A percentile compares a stretch with the other conserved stretches of the same genome.
phyloP scores from a whole-genome alignment of 73 alveolate genomes.

The Tetrahymena borealis region DNA sequence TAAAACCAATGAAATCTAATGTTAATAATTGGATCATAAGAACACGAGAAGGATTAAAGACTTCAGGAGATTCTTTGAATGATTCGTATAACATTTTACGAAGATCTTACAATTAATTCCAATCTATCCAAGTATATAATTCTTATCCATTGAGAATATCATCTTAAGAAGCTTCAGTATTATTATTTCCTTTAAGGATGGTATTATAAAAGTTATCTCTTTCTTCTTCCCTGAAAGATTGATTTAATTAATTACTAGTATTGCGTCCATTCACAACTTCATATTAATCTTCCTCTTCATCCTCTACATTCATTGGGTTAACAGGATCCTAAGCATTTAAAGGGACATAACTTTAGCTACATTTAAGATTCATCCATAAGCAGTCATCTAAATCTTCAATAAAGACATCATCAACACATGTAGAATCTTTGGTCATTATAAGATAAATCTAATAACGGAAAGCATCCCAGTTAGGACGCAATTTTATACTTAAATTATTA shows the following conservation, averaged over 20 bases:
- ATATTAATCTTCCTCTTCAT: neutral
- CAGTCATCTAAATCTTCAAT: neutral
- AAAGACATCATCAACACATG: neutral
- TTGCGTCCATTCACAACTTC: neutral
- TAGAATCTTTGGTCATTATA: neutral
- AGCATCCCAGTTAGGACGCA: neutral
- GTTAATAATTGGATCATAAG: neutral
- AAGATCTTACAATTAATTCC: neutral
- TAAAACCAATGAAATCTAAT: neutral
- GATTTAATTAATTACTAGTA: neutral
- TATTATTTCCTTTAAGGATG: neutral
- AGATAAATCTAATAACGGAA: neutral
- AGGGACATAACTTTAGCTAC: neutral
- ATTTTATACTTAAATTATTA: neutral
- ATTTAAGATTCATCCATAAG: neutral
- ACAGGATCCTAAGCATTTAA: neutral
- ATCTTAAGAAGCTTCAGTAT: neutral
- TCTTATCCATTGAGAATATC: neutral
- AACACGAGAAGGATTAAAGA: slow-evolving; percentile 3
- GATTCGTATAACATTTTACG: neutral
- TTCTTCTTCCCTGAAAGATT: neutral
- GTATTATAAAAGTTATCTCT: neutral
- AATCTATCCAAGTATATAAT: neutral
- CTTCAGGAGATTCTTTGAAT: neutral
- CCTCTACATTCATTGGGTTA: neutral